Percentiles rank a stretch among this genome's conserved stretches.
Conservation (phyloP, 2,329 filamentous ascomycete species). For the Venturia aucupariae region DNA sequence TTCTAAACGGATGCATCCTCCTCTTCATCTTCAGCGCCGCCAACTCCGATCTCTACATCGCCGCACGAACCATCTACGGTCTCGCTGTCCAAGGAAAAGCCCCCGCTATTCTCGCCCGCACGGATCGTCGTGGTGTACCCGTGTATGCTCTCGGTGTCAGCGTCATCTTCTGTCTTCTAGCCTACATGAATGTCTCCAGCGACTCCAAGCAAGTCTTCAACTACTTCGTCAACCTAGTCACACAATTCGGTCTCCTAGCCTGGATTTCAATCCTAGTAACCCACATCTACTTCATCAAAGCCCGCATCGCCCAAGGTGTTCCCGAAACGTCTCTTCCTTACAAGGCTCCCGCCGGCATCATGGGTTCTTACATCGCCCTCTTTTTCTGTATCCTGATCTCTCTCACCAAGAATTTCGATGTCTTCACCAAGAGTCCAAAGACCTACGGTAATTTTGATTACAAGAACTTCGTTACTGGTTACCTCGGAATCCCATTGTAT, state of each 20-base stretch:
- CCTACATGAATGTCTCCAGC: slow-evolving; percentile 45
- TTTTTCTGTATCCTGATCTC: slow-evolving; percentile 63
- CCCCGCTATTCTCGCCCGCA: slow-evolving; percentile 61
- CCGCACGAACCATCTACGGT: slow-evolving; percentile 62
- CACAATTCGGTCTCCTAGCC: slow-evolving; percentile 33
- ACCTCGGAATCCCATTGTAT: slow-evolving; percentile 68
- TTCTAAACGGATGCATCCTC: slow-evolving; percentile 66
- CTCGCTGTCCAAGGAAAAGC: slow-evolving; percentile 64
- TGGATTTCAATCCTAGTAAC: slow-evolving; percentile 42
- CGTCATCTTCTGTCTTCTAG: slow-evolving; percentile 54
- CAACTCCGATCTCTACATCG: slow-evolving; percentile 70
- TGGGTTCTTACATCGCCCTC: slow-evolving; percentile 60
- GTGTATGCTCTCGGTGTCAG: slow-evolving; percentile 55
- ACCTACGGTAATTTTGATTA: slow-evolving; percentile 51
- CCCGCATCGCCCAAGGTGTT: slow-evolving; percentile 37
- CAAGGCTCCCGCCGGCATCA: slow-evolving; percentile 61
- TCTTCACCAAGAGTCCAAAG: slow-evolving; percentile 43
- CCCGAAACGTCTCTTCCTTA: slow-evolving; percentile 41
- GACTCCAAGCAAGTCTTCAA: slow-evolving; percentile 35
- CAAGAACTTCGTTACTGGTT: slow-evolving; percentile 67
- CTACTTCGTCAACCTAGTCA: slow-evolving; percentile 40
- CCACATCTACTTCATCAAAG: slow-evolving; percentile 40
- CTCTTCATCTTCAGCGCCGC: slow-evolving; percentile 69
- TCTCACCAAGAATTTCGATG: slow-evolving; percentile 65
- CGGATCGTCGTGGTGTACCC: slow-evolving; percentile 63